A percentile compares a stretch with the other conserved stretches of the same genome.
Evolutionary conservation across 805 yeast genomes (phyloP).

Genomic region (Metschnikowia aberdeeniae): DNA sequence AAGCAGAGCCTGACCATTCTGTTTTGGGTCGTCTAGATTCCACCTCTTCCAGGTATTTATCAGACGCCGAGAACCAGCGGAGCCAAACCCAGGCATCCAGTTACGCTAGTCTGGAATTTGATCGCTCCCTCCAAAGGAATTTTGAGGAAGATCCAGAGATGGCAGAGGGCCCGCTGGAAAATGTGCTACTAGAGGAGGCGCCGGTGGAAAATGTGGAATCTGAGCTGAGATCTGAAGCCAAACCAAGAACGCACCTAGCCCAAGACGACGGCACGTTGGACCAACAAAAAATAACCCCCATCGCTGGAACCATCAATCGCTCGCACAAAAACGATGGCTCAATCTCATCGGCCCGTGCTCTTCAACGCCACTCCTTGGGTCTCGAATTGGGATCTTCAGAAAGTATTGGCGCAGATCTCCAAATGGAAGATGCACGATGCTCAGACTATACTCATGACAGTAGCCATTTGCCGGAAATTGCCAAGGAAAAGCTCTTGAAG

Average conservation of each 20-base stretch:
- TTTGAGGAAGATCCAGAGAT: background rate
- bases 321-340: too few species aligned
- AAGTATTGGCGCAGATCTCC: slow-evolving; percentile 1
- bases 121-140: background rate
- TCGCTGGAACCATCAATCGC: too few species aligned
- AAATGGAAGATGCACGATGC: background rate
- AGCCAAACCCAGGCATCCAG: background rate
- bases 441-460: background rate
- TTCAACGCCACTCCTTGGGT: too few species aligned
- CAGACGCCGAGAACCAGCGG: background rate
- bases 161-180: background rate
- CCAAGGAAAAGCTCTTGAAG: background rate
- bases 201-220: too few species aligned
- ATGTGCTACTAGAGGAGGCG: too few species aligned
- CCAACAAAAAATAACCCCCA: too few species aligned
- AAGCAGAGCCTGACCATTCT: background rate
- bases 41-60: background rate
- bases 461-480: background rate
- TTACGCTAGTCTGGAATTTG: background rate
- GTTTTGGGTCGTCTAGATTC: background rate
- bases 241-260: too few species aligned
- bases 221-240: too few species aligned
- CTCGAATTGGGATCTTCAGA: slow-evolving; percentile 1
- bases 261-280: too few species aligned
- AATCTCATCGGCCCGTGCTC: too few species aligned